phyloP scores from a whole-genome alignment of 2,329 filamentous ascomycete species.

The Talaromyces rugulosus region DNA sequence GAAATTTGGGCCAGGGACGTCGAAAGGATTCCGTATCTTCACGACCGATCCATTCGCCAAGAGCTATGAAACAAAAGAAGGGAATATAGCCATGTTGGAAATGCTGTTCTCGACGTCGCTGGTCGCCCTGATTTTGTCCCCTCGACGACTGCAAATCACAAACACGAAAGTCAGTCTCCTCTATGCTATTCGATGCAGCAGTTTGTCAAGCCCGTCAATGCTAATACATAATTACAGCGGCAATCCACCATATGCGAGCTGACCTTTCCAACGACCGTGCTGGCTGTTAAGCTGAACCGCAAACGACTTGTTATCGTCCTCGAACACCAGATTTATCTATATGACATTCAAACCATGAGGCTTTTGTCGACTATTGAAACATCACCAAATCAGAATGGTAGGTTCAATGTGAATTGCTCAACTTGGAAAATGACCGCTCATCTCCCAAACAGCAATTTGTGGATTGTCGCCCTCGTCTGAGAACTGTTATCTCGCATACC shows the following conservation, averaged over 20 bases:
- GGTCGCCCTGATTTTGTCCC: slow-evolving; percentile 87
- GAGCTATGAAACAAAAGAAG: slow-evolving; percentile 90
- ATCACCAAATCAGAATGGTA: slow-evolving; percentile 80
- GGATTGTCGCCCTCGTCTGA: slow-evolving; percentile 91
- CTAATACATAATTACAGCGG: slow-evolving; percentile 40
- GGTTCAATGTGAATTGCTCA: slow-evolving; percentile 7
- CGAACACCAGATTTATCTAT: slow-evolving; percentile 95
- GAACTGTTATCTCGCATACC: slow-evolving; percentile 92
- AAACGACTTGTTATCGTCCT: slow-evolving; percentile 90
- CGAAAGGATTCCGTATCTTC: slow-evolving; percentile 92
- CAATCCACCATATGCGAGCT: slow-evolving; percentile 94
- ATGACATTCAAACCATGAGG: slow-evolving; percentile 98
- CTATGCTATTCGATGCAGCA: slow-evolving; percentile 13
- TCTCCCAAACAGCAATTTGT: slow-evolving; percentile 63
- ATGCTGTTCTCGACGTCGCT: slow-evolving; percentile 99
- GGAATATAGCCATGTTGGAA: slow-evolving; percentile 92
- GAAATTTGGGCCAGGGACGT: slow-evolving; percentile 61
- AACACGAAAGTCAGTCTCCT: slow-evolving; percentile 76
- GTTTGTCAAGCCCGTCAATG: background rate
- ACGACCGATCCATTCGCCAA: slow-evolving; percentile 94
- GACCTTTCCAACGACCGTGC: slow-evolving; percentile 93
- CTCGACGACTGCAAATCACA: slow-evolving; percentile 87
- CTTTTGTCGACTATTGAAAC: slow-evolving; percentile 89
- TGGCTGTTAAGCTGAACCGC: slow-evolving; percentile 88
- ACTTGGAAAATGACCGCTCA: slow-evolving; percentile 13